phyloP scores from a whole-genome alignment of 1,284 basidiomycete species.

The Xanthoconium separans region DNA sequence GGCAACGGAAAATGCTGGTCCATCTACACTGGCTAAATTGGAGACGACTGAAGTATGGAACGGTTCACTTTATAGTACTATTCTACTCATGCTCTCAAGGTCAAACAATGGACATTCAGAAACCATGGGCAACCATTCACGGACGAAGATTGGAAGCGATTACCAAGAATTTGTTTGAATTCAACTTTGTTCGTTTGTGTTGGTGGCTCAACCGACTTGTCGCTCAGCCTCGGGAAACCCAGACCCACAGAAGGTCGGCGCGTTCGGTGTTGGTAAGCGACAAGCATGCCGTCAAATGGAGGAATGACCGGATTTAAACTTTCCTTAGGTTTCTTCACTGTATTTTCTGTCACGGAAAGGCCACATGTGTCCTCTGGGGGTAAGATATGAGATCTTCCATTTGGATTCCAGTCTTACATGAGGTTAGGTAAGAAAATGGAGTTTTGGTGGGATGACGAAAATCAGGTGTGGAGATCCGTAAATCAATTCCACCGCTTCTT shows the following conservation, averaged over 20 bases:
- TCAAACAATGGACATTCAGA: slow-evolving; percentile 1
- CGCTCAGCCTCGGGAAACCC: background rate
- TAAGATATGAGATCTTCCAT: background rate
- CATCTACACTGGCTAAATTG: background rate
- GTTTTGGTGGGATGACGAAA: background rate
- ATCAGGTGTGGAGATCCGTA: background rate
- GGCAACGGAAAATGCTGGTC: background rate
- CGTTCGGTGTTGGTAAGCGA: slow-evolving; percentile 7
- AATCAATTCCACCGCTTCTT: background rate
- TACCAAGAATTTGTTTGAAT: background rate
- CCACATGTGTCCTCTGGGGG: slow-evolving; percentile 10
- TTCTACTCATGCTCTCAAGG: background rate
- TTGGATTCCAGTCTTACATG: background rate
- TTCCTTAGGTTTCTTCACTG: slow-evolving; percentile 7
- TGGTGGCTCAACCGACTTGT: too few relatives aligned
- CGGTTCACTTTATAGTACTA: too few relatives aligned
- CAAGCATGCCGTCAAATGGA: background rate
- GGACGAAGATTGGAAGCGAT: background rate
- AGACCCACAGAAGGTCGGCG: slow-evolving; percentile 1
- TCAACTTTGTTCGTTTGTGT: background rate
- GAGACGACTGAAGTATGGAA: background rate
- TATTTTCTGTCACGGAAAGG: slow-evolving; percentile 9
- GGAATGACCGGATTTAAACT: background rate
- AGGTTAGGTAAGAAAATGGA: background rate
- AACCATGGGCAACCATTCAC: background rate